phyloP scores from a whole-genome alignment of 345 rosid genomes.

The Noccaea caerulescens region DNA sequence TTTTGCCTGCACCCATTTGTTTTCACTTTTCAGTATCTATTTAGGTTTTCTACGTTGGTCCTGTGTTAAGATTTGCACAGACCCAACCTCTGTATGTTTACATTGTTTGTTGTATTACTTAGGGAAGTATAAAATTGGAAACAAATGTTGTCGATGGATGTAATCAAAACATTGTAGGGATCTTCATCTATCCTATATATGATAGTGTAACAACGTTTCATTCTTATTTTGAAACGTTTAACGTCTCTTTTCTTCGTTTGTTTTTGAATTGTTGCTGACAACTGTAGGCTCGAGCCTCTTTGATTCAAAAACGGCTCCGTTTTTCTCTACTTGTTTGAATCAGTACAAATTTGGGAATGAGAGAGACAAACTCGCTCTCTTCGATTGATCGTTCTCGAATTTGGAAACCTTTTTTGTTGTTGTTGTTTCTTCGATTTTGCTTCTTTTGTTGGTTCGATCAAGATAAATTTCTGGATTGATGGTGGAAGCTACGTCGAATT shows the following conservation, averaged over 20 bases:
- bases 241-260: not conserved
- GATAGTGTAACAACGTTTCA: constrained; percentile 29
- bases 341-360: not conserved
- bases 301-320: constrained; percentile 2
- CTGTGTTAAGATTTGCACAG: constrained; percentile 40
- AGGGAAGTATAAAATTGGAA: constrained; percentile 19
- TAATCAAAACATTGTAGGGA: constrained; percentile 36
- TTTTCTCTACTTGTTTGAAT: not conserved
- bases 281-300: constrained; percentile 27
- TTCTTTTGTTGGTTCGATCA: not conserved
- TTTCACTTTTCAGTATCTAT: not conserved
- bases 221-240: not conserved
- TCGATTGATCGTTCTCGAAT: constrained; percentile 1
- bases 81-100: constrained; percentile 35
- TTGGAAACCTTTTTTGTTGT: constrained; percentile 2
- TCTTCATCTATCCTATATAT: constrained; percentile 7
- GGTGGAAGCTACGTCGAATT: constrained; percentile 51
- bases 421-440: constrained; percentile 14
- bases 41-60: constrained; percentile 33
- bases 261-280: constrained; percentile 11
- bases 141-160: constrained; percentile 36
- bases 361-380: constrained; percentile 16
- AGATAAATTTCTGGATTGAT: not conserved
- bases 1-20: constrained; percentile 34
- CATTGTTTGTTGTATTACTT: constrained; percentile 42